Conservation (phyloP, 345 rosid genomes). For the Heritiera fomes region DNA sequence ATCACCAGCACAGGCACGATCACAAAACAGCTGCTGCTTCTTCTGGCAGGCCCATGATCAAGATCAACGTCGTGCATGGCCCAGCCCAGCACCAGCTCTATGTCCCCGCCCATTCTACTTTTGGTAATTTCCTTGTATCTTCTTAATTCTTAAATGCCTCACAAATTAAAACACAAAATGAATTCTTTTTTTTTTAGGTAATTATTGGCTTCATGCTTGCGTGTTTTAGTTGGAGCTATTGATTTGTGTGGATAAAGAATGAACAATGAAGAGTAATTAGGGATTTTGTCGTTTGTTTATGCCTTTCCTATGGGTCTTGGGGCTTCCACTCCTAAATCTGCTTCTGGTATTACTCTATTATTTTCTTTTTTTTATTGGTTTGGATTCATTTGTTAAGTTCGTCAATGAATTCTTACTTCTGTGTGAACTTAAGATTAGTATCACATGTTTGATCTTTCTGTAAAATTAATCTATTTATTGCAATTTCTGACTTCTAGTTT, state of each 20-base stretch:
- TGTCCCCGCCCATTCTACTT: constrained; percentile 32
- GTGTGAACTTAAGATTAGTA: background rate
- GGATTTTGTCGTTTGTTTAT: constrained; percentile 7
- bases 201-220: background rate
- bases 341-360: constrained; percentile 5
- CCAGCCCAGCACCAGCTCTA: constrained; percentile 38
- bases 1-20: background rate
- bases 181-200: background rate
- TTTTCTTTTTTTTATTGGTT: background rate
- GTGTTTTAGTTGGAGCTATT: background rate
- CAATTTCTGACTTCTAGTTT: background rate
- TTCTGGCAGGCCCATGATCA: constrained; percentile 30
- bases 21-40: background rate
- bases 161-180: background rate
- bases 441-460: background rate
- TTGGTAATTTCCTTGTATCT: constrained; percentile 44
- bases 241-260: background rate
- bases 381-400: background rate
- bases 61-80: constrained; percentile 41
- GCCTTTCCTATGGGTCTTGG: constrained; percentile 13
- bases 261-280: constrained; percentile 7
- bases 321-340: constrained; percentile 5
- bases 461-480: too few relatives aligned
- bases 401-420: background rate
- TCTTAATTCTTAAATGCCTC: background rate